phyloP scores from a whole-genome alignment of 148 eudicot species.

The Diospyros lotus region DNA sequence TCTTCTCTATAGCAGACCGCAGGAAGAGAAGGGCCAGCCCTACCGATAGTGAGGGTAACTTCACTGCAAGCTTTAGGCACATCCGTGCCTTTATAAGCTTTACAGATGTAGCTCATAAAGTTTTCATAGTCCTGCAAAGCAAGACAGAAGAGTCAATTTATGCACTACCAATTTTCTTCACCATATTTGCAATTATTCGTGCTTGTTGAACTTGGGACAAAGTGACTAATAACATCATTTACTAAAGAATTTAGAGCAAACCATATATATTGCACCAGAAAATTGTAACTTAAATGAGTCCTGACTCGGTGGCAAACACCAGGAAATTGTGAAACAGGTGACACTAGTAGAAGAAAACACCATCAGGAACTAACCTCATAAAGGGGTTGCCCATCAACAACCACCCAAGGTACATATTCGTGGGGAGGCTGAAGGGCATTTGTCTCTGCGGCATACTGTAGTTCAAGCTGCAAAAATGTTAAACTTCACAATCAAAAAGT shows the following conservation, averaged over 20 bases:
- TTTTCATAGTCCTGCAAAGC: conserved; percentile 49
- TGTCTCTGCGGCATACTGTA: conserved; percentile 62
- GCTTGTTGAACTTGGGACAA: not conserved
- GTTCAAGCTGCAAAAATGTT: conserved; percentile 54
- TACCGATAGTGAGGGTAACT: conserved; percentile 19
- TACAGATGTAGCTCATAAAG: conserved; percentile 59
- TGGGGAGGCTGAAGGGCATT: conserved; percentile 67
- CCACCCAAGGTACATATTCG: conserved; percentile 82
- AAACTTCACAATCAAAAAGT: conserved; percentile 4
- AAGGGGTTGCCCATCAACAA: conserved; percentile 74
- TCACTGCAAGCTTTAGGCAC: conserved; percentile 48
- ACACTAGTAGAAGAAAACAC: not conserved
- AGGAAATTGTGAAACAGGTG: not conserved
- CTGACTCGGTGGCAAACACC: not conserved
- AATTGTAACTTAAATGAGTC: not conserved
- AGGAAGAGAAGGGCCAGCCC: conserved; percentile 14
- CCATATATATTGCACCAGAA: not conserved
- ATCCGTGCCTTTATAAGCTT: conserved; percentile 60
- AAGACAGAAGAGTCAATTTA: not conserved
- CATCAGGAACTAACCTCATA: conserved; percentile 47
- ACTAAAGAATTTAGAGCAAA: not conserved
- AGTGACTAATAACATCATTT: not conserved
- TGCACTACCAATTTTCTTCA: not conserved
- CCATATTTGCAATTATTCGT: not conserved
- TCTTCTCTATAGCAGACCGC: conserved; percentile 24